Percentiles rank a stretch among this genome's conserved stretches.
phyloP scores from a whole-genome alignment of 1,284 basidiomycete genomes.

The Meripilus lineatus region DNA sequence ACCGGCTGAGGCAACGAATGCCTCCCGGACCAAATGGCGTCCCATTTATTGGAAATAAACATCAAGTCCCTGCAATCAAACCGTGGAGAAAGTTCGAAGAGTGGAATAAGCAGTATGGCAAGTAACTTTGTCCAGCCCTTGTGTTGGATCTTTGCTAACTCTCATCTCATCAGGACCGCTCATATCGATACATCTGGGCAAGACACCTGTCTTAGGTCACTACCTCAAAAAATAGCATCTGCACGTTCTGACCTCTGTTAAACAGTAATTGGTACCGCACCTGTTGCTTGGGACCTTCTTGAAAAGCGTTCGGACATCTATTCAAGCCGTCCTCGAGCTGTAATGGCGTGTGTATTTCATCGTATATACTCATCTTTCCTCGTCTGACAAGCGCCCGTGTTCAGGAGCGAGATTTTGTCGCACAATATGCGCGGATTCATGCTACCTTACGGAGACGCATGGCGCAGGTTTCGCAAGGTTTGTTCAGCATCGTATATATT shows the following conservation, averaged over 20 bases:
- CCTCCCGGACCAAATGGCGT: conserved; percentile 41
- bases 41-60: conserved; percentile 42
- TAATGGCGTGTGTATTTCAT: conserved; percentile 31
- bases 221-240: too few species aligned
- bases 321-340: conserved; percentile 45
- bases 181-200: conserved; percentile 48
- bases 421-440: conserved; percentile 44
- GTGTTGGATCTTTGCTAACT: neutral
- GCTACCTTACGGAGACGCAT: conserved; percentile 40
- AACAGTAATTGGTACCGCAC: conserved; percentile 42
- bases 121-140: conserved; percentile 6
- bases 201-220: conserved; percentile 43
- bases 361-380: neutral
- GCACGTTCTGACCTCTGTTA: neutral
- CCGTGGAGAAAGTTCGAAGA: conserved; percentile 47
- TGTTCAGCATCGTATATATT: neutral
- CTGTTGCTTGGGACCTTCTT: conserved; percentile 47
- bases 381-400: too few species aligned
- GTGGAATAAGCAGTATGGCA: conserved; percentile 44
- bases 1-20: too few species aligned
- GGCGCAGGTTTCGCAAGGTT: conserved; percentile 49
- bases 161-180: conserved; percentile 47
- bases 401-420: conserved; percentile 43
- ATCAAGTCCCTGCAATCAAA: conserved; percentile 41
- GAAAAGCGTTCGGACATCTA: conserved; percentile 49